A percentile compares a stretch with the other conserved stretches of the same genome.
Conservation (phyloP, 148 eudicot genomes). For the Spergularia bocconei region DNA sequence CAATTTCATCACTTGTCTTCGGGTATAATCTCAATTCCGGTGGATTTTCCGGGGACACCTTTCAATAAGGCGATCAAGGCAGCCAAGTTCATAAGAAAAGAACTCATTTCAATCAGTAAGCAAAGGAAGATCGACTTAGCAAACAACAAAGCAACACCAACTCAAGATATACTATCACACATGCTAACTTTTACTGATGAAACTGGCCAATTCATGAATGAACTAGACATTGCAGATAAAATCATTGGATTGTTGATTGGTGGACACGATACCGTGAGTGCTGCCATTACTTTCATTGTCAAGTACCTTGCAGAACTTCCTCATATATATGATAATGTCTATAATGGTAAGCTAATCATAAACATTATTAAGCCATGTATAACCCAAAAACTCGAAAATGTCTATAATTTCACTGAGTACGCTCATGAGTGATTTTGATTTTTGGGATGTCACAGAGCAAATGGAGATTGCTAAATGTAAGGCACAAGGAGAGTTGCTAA, state of each 20-base stretch:
- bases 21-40: conserved; percentile 35
- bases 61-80: conserved; percentile 40
- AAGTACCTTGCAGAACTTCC: conserved; percentile 40
- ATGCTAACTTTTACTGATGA: conserved; percentile 28
- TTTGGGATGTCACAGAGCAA: conserved; percentile 25
- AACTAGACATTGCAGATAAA: conserved; percentile 36
- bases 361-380: no score
- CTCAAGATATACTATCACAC: conserved; percentile 33
- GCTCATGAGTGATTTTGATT: neutral
- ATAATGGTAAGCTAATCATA: conserved; percentile 19
- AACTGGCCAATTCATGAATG: conserved; percentile 29
- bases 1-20: conserved; percentile 29
- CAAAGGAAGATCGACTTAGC: conserved; percentile 33
- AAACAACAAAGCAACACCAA: conserved; percentile 16
- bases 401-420: no score
- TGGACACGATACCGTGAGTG: conserved; percentile 45
- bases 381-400: no score
- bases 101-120: conserved; percentile 28
- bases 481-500: conserved; percentile 23
- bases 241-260: conserved; percentile 37
- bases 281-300: conserved; percentile 33
- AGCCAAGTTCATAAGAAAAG: conserved; percentile 27
- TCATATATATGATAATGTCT: conserved; percentile 29
- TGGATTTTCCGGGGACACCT: conserved; percentile 43
- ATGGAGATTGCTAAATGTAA: conserved; percentile 35